Evolutionary conservation across 2,329 filamentous ascomycete genomes (phyloP).

Genomic region (Fusarium solani-melongenae): DNA sequence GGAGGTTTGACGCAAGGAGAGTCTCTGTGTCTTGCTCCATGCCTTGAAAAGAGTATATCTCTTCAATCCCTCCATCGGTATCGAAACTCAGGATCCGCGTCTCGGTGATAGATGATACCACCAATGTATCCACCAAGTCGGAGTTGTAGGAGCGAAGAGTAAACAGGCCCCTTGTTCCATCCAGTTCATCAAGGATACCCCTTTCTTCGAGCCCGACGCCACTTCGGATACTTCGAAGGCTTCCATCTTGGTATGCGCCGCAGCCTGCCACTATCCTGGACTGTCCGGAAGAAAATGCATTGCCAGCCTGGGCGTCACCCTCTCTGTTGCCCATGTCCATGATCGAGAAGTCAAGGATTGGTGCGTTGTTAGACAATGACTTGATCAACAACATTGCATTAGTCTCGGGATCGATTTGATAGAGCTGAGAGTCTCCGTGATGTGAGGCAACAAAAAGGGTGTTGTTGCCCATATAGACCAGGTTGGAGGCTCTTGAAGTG

Average conservation of each 20-base stretch:
- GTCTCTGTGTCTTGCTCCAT: constrained; percentile 78
- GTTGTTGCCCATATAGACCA: constrained; percentile 81
- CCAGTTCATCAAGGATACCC: constrained; percentile 83
- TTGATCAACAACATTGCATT: constrained; percentile 74
- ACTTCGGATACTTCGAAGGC: constrained; percentile 88
- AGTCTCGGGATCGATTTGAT: constrained; percentile 63
- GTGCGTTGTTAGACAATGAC: constrained; percentile 80
- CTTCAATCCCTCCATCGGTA: constrained; percentile 81
- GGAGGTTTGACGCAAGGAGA: constrained; percentile 74
- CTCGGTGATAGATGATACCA: constrained; percentile 85
- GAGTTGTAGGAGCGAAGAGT: constrained; percentile 66
- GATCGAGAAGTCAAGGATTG: constrained; percentile 91
- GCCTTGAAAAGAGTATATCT: constrained; percentile 80
- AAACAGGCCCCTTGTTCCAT: constrained; percentile 79
- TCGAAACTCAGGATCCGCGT: constrained; percentile 86
- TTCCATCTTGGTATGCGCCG: constrained; percentile 89
- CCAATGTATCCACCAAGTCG: constrained; percentile 72
- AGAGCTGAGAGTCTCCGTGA: constrained; percentile 89
- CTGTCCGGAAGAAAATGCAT: constrained; percentile 95
- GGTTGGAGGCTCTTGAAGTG: constrained; percentile 79
- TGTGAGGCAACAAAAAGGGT: constrained; percentile 91
- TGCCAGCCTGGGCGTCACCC: constrained; percentile 77
- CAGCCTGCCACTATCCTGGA: constrained; percentile 93
- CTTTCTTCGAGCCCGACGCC: constrained; percentile 92
- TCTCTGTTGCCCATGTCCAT: constrained; percentile 95